Base-by-base conservation (phyloP, 768 basidiomycete genomes). In the Lentinula raphanica region DNA sequence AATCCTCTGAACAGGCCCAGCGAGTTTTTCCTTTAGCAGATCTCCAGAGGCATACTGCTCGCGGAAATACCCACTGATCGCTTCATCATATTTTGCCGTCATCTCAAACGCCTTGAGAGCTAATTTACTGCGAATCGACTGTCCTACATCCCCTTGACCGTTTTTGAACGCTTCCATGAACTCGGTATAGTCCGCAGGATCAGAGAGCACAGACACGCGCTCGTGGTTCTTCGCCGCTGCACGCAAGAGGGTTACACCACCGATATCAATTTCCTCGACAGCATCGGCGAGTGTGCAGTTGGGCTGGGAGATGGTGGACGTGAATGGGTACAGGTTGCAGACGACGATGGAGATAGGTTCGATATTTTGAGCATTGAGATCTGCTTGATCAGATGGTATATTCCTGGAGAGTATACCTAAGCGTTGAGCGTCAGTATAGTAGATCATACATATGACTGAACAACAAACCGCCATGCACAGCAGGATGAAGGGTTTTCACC, bases 181-280 rank as follows among this genome's bases (percentile, higher is more conserved):
- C 54, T 82, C 79, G 45, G 79, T 70, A 70, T 99, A 99, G 70
- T 99, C 97, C 8, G 80, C 72, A 25, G 93, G 93, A 69, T 94
- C 92, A 40, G 90, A 95, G 44, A 96, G 78, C 45, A 98, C 86
- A 31, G 87, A 89, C 28, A 95, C 93, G 44, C 95, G 88, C 51
- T 80, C 90, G 75, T 98, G 97, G 72, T 99, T 99, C 76, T 99
- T 99, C 56, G 97, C 97, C 2, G 96, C 97, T 7, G 96, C 97
- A 40, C 97, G 90, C 49, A 98, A 85, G 8, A 99, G 87, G 5
- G 97, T 98, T 48, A 99, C 97, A 27, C 97, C 97, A 5, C 97
- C 97, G 58, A 99, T 98, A 73, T 99, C 97, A 64, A 99, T 90
- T 73, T 99, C 97, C 71, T 99, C 97, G 59, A 98, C 88, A 5